phyloP scores from a whole-genome alignment of 2,329 filamentous ascomycete species.

The Ascochyta rabiei region DNA sequence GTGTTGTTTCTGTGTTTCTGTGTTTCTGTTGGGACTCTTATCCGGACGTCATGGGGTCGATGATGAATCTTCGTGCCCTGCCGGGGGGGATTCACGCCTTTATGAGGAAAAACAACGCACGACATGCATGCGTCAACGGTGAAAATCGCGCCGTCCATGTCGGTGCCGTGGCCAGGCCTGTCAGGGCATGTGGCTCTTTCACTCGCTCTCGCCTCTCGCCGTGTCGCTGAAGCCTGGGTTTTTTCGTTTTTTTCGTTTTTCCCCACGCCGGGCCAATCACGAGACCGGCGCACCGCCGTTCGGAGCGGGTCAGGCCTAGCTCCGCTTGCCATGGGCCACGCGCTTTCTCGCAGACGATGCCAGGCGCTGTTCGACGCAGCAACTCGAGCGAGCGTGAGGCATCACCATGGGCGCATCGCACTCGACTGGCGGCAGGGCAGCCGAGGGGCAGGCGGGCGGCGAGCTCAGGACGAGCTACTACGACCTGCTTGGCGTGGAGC shows the following conservation, averaged over 20 bases:
- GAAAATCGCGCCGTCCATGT: constrained; percentile 11
- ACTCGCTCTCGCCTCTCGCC: constrained; percentile 15
- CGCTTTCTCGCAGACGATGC: not conserved
- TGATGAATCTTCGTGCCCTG: too few relatives aligned
- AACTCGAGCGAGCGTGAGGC: constrained; percentile 12
- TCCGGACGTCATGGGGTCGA: constrained; percentile 10
- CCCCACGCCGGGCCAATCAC: constrained; percentile 23
- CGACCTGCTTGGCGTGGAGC: constrained; percentile 76
- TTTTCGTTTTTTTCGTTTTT: too few relatives aligned
- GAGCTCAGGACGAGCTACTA: constrained; percentile 79
- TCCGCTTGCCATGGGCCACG: constrained; percentile 13
- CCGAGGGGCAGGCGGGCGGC: constrained; percentile 21
- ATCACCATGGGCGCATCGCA: constrained; percentile 55
- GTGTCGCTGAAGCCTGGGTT: constrained; percentile 15
- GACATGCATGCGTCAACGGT: constrained; percentile 15
- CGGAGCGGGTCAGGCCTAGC: constrained; percentile 8
- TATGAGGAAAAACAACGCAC: constrained; percentile 20
- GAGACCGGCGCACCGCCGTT: constrained; percentile 20
- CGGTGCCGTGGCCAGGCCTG: constrained; percentile 19
- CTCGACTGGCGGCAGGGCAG: constrained; percentile 44
- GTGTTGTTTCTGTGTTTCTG: constrained; percentile 3
- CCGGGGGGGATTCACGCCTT: constrained; percentile 7
- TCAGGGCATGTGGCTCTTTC: constrained; percentile 15
- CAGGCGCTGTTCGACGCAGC: constrained; percentile 16
- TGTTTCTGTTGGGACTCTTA: constrained; percentile 7